Evolutionary conservation across 2,329 filamentous ascomycete species (phyloP).

Genomic region (Arthrocladium fulminans): DNA sequence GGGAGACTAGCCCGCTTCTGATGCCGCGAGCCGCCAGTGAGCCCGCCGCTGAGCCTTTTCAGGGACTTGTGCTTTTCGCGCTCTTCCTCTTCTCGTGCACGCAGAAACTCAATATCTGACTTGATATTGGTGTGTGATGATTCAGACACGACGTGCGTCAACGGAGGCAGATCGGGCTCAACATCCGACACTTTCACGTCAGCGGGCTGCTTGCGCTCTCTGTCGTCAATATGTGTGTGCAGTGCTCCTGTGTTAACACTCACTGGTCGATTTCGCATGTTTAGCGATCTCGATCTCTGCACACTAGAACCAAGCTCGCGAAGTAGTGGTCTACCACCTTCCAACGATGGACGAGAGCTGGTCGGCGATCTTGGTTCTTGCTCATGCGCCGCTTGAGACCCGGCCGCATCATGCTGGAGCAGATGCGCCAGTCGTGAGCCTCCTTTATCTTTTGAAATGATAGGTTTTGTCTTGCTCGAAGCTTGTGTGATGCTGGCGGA

Average conservation of each 20-base stretch:
- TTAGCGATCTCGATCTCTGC: constrained; percentile 54
- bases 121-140: constrained; percentile 48
- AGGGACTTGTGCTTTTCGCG: constrained; percentile 50
- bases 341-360: constrained; percentile 60
- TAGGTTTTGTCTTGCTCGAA: constrained; percentile 30
- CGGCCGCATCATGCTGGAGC: constrained; percentile 22
- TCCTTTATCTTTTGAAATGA: constrained; percentile 16
- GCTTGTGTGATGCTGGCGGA: constrained; percentile 37
- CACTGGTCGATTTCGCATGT: constrained; percentile 59
- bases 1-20: constrained; percentile 65
- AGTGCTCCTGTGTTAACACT: constrained; percentile 74
- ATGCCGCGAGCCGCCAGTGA: constrained; percentile 48
- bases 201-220: constrained; percentile 42
- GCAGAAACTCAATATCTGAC: constrained; percentile 75
- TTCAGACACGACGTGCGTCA: constrained; percentile 43
- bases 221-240: constrained; percentile 71
- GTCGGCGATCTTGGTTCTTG: constrained; percentile 43
- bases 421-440: constrained; percentile 29
- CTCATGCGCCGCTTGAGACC: constrained; percentile 16
- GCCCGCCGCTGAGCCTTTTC: constrained; percentile 48
- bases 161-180: constrained; percentile 16
- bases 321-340: constrained; percentile 57
- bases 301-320: constrained; percentile 53
- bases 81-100: constrained; percentile 60
- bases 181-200: constrained; percentile 15